phyloP scores from a whole-genome alignment of 495 filamentous ascomycete genomes.

The Penicillium cosmopolitanum region DNA sequence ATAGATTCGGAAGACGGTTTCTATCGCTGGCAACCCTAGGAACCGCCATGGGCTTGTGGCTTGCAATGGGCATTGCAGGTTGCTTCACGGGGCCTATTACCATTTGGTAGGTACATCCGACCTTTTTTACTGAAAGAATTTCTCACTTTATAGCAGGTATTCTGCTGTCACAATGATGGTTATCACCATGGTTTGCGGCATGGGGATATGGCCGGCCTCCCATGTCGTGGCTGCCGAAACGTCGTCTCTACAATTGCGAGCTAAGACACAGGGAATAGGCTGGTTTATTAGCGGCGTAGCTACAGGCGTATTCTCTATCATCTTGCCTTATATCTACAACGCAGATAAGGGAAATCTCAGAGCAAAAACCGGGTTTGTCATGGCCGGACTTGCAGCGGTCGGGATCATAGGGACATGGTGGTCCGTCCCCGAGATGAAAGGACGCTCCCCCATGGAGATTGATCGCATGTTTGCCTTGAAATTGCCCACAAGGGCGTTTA shows the following conservation, averaged over 20 bases:
- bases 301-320: slow-evolving; percentile 30
- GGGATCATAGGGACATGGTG: slow-evolving; percentile 25
- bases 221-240: slow-evolving; percentile 39
- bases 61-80: slow-evolving; percentile 38
- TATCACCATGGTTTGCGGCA: slow-evolving; percentile 29
- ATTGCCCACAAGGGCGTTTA: slow-evolving; percentile 27
- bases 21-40: slow-evolving; percentile 26
- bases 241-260: slow-evolving; percentile 37
- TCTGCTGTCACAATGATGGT: slow-evolving; percentile 34
- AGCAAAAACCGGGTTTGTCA: slow-evolving; percentile 39
- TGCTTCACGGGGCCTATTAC: slow-evolving; percentile 33
- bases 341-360: slow-evolving; percentile 31
- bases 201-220: slow-evolving; percentile 40
- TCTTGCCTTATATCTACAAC: slow-evolving; percentile 43
- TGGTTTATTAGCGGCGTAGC: slow-evolving; percentile 35
- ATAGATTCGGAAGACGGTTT: slow-evolving; percentile 30
- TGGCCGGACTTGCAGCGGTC: slow-evolving; percentile 30
- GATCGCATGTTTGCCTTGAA: slow-evolving; percentile 38
- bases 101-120: slow-evolving; percentile 29
- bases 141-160: slow-evolving; percentile 29
- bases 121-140: background rate
- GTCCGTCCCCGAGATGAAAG: slow-evolving; percentile 43
- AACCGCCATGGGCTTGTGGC: slow-evolving; percentile 29
- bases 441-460: slow-evolving; percentile 34
- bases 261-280: slow-evolving; percentile 40